Conservation (phyloP, 2,329 filamentous ascomycete species). For the Xylariales sp. region DNA sequence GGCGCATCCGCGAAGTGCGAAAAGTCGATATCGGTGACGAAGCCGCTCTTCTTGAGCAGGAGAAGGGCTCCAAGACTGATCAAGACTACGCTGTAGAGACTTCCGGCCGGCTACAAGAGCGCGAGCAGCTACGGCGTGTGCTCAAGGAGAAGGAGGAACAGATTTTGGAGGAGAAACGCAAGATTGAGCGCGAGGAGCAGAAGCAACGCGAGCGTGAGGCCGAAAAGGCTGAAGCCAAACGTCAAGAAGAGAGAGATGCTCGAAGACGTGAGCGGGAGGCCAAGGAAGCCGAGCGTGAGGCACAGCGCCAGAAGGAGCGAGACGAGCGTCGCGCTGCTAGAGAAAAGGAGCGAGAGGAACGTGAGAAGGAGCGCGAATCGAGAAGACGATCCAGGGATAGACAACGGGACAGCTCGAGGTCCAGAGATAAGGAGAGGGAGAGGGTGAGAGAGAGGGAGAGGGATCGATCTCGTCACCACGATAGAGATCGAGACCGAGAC, state of each 20-base stretch:
- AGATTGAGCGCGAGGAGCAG: conserved; percentile 53
- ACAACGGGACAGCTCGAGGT: conserved; percentile 30
- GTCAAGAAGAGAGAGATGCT: conserved; percentile 46
- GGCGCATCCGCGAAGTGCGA: conserved; percentile 64
- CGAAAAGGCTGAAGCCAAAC: conserved; percentile 45
- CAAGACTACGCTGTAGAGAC: conserved; percentile 68
- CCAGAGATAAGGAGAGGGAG: conserved; percentile 28
- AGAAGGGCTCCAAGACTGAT: conserved; percentile 66
- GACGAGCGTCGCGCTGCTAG: conserved; percentile 45
- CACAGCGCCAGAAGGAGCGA: conserved; percentile 47
- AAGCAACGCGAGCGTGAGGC: conserved; percentile 44
- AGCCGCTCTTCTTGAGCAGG: conserved; percentile 59
- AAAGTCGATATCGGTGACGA: conserved; percentile 65
- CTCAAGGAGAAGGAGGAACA: conserved; percentile 54
- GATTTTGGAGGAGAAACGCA: conserved; percentile 57
- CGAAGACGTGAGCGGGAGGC: conserved; percentile 38
- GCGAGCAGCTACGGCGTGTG: conserved; percentile 58
- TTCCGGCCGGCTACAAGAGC: conserved; percentile 52
- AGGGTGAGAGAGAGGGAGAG: conserved; percentile 26
- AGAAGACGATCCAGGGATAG: conserved; percentile 23
- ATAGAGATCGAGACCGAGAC: conserved; percentile 29
- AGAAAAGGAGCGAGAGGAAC: conserved; percentile 31
- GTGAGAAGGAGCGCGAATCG: conserved; percentile 32
- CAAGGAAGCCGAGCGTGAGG: conserved; percentile 29
- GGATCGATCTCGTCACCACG: conserved; percentile 21